phyloP scores from a whole-genome alignment of 208 protist genomes.

The Spongospora subterranea region DNA sequence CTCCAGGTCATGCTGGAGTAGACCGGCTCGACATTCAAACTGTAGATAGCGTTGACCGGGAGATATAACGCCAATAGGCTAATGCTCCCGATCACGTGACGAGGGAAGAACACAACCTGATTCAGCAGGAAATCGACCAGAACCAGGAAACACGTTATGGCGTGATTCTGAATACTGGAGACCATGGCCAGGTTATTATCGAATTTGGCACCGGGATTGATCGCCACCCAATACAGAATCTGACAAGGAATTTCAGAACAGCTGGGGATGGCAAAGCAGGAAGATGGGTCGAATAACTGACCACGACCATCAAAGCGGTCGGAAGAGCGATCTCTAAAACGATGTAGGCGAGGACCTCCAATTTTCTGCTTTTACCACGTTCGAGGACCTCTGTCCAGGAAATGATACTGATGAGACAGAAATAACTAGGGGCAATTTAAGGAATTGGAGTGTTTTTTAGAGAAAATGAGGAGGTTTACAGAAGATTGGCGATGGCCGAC shows the following conservation, averaged over 20 bases:
- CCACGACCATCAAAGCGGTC: neutral
- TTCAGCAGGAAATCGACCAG: slow-evolving; percentile 36
- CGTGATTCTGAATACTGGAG: slow-evolving; percentile 35
- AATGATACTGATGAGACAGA: neutral
- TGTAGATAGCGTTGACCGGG: slow-evolving; percentile 1
- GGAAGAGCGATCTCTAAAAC: neutral
- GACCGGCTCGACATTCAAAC: neutral
- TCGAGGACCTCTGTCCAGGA: neutral
- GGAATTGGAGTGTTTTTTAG: neutral
- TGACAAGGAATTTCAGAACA: neutral
- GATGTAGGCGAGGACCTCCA: neutral
- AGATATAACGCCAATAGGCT: neutral
- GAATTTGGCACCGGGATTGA: slow-evolving; percentile 38
- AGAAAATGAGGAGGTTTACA: neutral
- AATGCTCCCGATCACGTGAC: neutral
- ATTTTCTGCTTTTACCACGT: neutral
- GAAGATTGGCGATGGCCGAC: neutral
- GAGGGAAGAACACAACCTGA: neutral
- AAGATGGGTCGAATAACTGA: neutral
- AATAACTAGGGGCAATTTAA: neutral
- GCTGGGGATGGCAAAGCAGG: neutral
- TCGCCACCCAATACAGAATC: slow-evolving; percentile 18
- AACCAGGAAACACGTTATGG: neutral
- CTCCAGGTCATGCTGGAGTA: slow-evolving; percentile 28
- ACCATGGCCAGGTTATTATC: neutral